A percentile compares a stretch with the other conserved stretches of the same genome.
phyloP scores from a whole-genome alignment of 768 basidiomycete species.

The Leccinum subgranulosum region DNA sequence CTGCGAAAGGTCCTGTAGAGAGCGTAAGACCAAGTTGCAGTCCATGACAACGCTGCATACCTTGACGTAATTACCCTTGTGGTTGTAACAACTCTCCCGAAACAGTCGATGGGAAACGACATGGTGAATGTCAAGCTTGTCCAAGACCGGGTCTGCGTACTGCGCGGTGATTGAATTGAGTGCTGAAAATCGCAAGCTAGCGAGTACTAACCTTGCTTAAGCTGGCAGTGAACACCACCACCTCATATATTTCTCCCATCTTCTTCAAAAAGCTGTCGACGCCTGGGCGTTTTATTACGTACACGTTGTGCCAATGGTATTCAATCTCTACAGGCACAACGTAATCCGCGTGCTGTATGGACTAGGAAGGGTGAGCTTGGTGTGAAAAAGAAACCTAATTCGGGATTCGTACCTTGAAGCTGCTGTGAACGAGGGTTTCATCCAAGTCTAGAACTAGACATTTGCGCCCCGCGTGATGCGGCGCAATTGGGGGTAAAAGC shows the following conservation, averaged over 20 bases:
- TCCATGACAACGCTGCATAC: slow-evolving; percentile 40
- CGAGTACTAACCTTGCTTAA: slow-evolving; percentile 78
- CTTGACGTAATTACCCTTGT: slow-evolving; percentile 99
- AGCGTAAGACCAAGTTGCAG: not conserved
- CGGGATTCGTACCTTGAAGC: slow-evolving; percentile 78
- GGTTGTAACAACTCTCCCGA: slow-evolving; percentile 98
- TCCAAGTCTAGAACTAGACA: slow-evolving; percentile 96
- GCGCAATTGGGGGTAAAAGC: slow-evolving; percentile 79
- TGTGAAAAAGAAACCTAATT: not conserved
- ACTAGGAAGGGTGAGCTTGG: slow-evolving; percentile 44
- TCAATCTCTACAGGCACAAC: slow-evolving; percentile 99
- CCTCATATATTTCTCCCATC: slow-evolving; percentile 98
- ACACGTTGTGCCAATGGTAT: slow-evolving; percentile 97
- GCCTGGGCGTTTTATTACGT: slow-evolving; percentile 97
- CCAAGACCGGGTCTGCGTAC: slow-evolving; percentile 98
- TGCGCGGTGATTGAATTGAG: slow-evolving; percentile 31
- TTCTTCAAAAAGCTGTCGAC: slow-evolving; percentile 95
- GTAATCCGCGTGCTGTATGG: slow-evolving; percentile 93
- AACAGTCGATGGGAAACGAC: slow-evolving; percentile 94
- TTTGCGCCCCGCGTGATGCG: slow-evolving; percentile 83
- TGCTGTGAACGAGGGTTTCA: slow-evolving; percentile 95
- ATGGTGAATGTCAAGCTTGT: slow-evolving; percentile 90
- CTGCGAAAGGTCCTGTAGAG: slow-evolving; percentile 90
- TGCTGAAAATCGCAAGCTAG: not conserved
- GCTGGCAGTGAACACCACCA: slow-evolving; percentile 97